phyloP scores from a whole-genome alignment of 1,284 basidiomycete species.

The Pseudozyma hubeiensis region DNA sequence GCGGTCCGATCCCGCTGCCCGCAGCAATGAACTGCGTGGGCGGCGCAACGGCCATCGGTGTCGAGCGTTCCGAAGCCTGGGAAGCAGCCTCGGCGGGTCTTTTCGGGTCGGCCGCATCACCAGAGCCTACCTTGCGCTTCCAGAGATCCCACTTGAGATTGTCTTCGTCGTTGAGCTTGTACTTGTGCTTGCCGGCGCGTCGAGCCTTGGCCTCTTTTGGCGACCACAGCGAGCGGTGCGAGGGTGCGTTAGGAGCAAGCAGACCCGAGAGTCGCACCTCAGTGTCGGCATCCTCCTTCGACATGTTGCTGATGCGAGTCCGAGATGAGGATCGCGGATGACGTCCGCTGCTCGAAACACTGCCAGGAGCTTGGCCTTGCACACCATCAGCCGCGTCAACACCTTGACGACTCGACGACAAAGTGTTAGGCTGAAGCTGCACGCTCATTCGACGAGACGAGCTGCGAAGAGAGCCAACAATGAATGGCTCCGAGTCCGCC shows the following conservation, averaged over 20 bases:
- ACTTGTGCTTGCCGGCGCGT: slow-evolving; percentile 45
- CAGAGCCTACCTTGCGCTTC: slow-evolving; percentile 41
- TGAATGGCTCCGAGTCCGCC: slow-evolving; percentile 30
- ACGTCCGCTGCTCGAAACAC: slow-evolving; percentile 11
- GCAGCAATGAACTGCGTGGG: slow-evolving; percentile 44
- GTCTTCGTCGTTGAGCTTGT: slow-evolving; percentile 54
- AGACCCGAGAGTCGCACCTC: slow-evolving; percentile 55
- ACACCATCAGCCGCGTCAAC: slow-evolving; percentile 6
- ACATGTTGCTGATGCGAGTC: slow-evolving; percentile 47
- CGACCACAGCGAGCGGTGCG: slow-evolving; percentile 58
- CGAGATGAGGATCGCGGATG: slow-evolving; percentile 43
- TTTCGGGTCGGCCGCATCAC: background rate
- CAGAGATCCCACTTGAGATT: slow-evolving; percentile 57
- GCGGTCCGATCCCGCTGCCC: slow-evolving; percentile 39
- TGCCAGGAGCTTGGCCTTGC: slow-evolving; percentile 8
- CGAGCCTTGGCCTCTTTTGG: slow-evolving; percentile 39
- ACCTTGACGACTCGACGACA: slow-evolving; percentile 12
- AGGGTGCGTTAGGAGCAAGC: slow-evolving; percentile 61
- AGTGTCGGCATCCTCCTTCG: slow-evolving; percentile 47
- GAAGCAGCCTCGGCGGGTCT: background rate
- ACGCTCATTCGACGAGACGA: slow-evolving; percentile 47
- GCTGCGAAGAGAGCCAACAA: slow-evolving; percentile 43
- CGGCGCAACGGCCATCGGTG: slow-evolving; percentile 49
- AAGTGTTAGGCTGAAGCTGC: slow-evolving; percentile 17
- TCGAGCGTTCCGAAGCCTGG: slow-evolving; percentile 22